These are phyloP conservation scores for Trichophyton benhamiae DNA, from an alignment of 2,329 filamentous ascomycete species.

Conservation along the genomic window DNA sequence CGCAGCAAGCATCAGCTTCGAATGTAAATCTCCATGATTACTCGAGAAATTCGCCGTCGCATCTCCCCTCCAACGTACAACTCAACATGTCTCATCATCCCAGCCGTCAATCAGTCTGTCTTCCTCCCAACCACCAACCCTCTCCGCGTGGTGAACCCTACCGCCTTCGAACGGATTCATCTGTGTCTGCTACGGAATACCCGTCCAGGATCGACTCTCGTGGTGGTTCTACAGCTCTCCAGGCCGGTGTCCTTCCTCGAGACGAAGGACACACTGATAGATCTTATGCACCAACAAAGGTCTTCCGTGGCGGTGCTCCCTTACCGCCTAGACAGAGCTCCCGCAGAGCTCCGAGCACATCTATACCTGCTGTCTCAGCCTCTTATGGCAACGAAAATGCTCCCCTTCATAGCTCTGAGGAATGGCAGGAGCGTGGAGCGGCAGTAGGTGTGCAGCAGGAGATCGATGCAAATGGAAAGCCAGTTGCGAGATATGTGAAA, in stretches of 20 bases:
- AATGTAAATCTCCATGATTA: background rate
- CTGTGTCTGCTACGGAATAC: conserved; percentile 45
- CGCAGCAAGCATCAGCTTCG: background rate
- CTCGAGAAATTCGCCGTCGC: conserved; percentile 13
- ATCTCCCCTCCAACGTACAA: conserved; percentile 30
- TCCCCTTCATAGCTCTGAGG: conserved; percentile 59
- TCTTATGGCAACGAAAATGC: conserved; percentile 47
- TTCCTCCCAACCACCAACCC: background rate
- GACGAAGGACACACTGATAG: conserved; percentile 59
- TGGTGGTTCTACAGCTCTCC: conserved; percentile 46
- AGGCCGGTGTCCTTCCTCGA: conserved; percentile 50
- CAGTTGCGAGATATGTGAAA: conserved; percentile 72
- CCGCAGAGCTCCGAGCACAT: conserved; percentile 46
- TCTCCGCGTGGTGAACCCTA: conserved; percentile 32
- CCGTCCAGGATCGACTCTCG: conserved; percentile 52
- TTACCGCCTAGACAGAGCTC: conserved; percentile 67
- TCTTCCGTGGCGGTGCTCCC: conserved; percentile 46
- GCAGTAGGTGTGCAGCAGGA: conserved; percentile 72
- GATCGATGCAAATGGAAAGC: conserved; percentile 70
- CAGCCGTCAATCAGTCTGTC: conserved; percentile 25
- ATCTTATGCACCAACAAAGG: conserved; percentile 51
- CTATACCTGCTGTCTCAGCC: conserved; percentile 25
- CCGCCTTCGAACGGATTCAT: conserved; percentile 47
- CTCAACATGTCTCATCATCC: conserved; percentile 31
- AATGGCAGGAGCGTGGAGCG: conserved; percentile 94